phyloP scores from a whole-genome alignment of 345 rosid genomes.

The Camelina laxa region DNA sequence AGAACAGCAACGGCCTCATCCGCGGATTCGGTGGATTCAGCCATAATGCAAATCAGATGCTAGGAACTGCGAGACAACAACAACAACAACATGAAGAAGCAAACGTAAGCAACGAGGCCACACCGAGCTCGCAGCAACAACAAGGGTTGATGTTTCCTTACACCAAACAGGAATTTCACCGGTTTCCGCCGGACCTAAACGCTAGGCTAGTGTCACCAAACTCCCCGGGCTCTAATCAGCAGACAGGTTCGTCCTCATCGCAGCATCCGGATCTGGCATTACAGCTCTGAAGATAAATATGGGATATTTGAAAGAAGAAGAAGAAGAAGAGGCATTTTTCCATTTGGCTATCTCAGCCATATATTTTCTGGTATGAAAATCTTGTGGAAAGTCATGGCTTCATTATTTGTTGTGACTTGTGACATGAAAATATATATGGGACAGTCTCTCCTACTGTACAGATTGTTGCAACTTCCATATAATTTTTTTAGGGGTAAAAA shows the following conservation, averaged over 20 bases:
- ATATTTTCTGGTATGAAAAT: conserved; percentile 35
- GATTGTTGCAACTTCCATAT: conserved; percentile 43
- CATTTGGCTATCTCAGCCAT: conserved; percentile 41
- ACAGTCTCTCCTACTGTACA: conserved; percentile 46
- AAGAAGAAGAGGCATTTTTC: conserved; percentile 30
- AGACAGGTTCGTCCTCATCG: conserved; percentile 70
- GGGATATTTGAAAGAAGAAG: conserved; percentile 13
- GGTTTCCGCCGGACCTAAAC: conserved; percentile 67
- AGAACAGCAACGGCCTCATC: conserved; percentile 35
- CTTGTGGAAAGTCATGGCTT: conserved; percentile 36
- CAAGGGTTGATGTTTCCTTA: conserved; percentile 43
- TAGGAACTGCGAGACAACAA: conserved; percentile 42
- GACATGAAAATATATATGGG: conserved; percentile 39
- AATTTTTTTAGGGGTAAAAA: conserved; percentile 34
- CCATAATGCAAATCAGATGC: conserved; percentile 38
- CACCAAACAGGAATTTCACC: conserved; percentile 50
- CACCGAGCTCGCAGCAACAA: conserved; percentile 29
- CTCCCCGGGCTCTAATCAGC: conserved; percentile 65
- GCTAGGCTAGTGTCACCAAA: conserved; percentile 64
- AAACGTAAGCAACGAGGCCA: conserved; percentile 21
- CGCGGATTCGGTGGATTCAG: conserved; percentile 37
- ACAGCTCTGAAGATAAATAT: conserved; percentile 74
- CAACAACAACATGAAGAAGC: not conserved
- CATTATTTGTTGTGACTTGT: conserved; percentile 20
- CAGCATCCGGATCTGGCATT: conserved; percentile 88